phyloP scores from a whole-genome alignment of 2,329 filamentous ascomycete species.

The Sporothrix brasiliensis region DNA sequence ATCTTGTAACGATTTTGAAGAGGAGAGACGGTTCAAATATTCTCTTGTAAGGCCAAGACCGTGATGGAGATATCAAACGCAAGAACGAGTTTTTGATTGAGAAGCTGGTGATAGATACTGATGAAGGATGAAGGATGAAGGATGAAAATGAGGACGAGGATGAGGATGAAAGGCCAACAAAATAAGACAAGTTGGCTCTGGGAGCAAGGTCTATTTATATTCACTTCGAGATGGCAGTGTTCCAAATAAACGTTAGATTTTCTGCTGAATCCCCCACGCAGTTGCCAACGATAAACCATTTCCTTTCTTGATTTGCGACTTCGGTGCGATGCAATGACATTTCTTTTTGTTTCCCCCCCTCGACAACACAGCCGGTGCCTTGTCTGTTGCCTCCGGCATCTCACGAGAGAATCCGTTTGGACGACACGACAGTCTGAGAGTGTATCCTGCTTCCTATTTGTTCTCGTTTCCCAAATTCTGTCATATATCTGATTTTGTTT shows the following conservation, averaged over 20 bases:
- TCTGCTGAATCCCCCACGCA: background rate
- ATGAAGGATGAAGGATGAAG: no score
- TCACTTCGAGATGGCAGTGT: background rate
- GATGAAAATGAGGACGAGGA: background rate
- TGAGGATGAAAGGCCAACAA: background rate
- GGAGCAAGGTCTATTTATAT: constrained; percentile 28
- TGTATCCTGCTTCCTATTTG: background rate
- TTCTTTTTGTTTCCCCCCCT: background rate
- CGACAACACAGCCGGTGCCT: background rate
- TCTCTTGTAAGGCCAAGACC: no score
- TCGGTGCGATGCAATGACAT: background rate
- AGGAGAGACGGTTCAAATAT: no score
- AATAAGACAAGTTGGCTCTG: background rate
- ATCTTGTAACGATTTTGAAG: background rate
- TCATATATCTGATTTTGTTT: constrained; percentile 9
- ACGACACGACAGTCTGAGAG: constrained; percentile 1
- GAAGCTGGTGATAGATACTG: no score
- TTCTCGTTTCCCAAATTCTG: background rate
- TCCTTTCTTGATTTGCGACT: background rate
- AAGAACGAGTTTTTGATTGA: no score
- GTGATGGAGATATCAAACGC: no score
- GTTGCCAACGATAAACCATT: background rate
- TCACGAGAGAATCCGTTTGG: constrained; percentile 14
- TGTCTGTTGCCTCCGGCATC: constrained; percentile 2
- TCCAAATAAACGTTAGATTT: no score